These are phyloP conservation scores for Pleurotus sapidus DNA, from an alignment of 768 basidiomycete genomes.

Conservation along the genomic window DNA sequence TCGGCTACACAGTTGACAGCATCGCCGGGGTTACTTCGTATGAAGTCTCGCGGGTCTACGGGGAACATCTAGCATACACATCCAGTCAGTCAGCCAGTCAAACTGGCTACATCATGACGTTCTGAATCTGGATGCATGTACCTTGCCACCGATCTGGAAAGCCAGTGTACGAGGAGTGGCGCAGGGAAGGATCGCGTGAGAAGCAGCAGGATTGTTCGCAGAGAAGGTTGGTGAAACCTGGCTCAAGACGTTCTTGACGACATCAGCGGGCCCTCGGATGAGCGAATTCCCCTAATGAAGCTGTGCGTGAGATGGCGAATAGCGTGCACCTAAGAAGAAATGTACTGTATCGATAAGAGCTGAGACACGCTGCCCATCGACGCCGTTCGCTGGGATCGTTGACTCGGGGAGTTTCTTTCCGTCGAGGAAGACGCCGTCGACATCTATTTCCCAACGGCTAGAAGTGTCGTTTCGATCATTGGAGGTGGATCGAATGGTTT, in stretches of 20 bases:
- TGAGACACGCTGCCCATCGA: constrained; percentile 37
- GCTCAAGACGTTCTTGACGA: constrained; percentile 47
- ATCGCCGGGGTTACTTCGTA: constrained; percentile 35
- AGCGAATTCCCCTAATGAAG: constrained; percentile 64
- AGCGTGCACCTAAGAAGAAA: not conserved
- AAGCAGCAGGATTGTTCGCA: constrained; percentile 17
- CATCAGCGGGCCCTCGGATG: constrained; percentile 65
- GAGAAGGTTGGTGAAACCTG: constrained; percentile 32
- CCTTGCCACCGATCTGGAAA: constrained; percentile 64
- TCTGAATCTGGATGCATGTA: constrained; percentile 5
- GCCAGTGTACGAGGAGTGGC: constrained; percentile 49
- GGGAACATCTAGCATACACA: constrained; percentile 44
- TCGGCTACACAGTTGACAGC: constrained; percentile 47
- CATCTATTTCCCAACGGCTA: constrained; percentile 62
- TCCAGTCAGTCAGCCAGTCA: too few species aligned
- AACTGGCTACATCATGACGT: too few species aligned
- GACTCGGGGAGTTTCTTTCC: constrained; percentile 53
- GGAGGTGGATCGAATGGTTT: too few species aligned
- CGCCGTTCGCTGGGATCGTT: constrained; percentile 36
- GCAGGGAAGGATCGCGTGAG: constrained; percentile 42
- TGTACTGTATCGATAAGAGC: constrained; percentile 66
- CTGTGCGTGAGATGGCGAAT: too few species aligned
- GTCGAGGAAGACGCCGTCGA: constrained; percentile 67
- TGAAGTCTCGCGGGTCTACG: constrained; percentile 70
- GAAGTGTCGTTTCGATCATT: not conserved